Conservation (phyloP, 2,329 filamentous ascomycete genomes). For the Colletotrichum magnum region DNA sequence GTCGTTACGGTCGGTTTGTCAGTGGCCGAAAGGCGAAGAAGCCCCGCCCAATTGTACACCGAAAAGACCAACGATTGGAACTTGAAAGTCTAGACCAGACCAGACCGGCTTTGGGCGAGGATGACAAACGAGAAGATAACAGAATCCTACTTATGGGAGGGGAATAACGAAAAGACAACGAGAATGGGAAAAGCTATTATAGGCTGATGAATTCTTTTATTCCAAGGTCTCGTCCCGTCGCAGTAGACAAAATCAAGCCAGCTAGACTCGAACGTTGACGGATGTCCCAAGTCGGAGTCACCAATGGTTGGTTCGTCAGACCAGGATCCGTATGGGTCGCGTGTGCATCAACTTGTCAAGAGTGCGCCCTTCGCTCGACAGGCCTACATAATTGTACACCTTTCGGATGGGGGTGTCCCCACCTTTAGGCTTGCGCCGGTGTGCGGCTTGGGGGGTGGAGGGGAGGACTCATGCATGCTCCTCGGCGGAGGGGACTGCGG, state of each 20-base stretch:
- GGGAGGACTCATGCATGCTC: neutral
- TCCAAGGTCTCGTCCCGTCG: constrained; percentile 14
- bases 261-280: constrained; percentile 26
- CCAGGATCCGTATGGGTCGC: constrained; percentile 37
- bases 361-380: constrained; percentile 40
- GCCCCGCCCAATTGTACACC: constrained; percentile 28
- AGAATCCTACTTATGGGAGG: too few species aligned
- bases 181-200: constrained; percentile 5
- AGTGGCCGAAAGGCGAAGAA: constrained; percentile 28
- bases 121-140: constrained; percentile 36
- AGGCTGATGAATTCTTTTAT: constrained; percentile 38
- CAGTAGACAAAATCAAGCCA: constrained; percentile 30
- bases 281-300: constrained; percentile 37
- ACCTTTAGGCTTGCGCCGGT: constrained; percentile 26
- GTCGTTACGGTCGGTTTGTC: constrained; percentile 23
- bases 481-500: constrained; percentile 33
- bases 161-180: constrained; percentile 36
- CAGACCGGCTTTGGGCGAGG: constrained; percentile 1
- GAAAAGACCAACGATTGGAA: constrained; percentile 6
- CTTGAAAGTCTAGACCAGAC: constrained; percentile 7
- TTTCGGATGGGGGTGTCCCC: constrained; percentile 33
- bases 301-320: constrained; percentile 32
- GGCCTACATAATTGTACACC: constrained; percentile 23
- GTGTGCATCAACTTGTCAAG: constrained; percentile 39
- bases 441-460: neutral